Conservation (phyloP, 345 rosid genomes). For the Abelmoschus esculentus region DNA sequence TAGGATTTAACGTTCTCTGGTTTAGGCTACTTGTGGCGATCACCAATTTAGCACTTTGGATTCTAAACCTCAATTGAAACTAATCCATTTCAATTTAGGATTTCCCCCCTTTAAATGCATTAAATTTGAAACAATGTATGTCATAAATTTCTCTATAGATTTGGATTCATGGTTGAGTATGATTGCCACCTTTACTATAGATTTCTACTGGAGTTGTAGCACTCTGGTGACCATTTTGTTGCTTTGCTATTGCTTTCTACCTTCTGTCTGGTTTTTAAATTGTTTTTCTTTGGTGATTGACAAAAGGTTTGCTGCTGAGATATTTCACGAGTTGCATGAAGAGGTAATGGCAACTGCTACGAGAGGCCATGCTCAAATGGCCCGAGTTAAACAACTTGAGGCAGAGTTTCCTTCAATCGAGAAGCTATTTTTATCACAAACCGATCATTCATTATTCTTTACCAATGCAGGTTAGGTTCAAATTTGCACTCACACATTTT, state of each 20-base stretch:
- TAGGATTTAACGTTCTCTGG: background rate
- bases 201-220: background rate
- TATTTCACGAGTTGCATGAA: constrained; percentile 95
- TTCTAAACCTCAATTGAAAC: background rate
- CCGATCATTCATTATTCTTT: constrained; percentile 58
- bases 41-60: background rate
- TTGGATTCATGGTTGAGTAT: background rate
- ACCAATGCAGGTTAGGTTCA: constrained; percentile 50
- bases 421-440: constrained; percentile 78
- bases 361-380: constrained; percentile 89
- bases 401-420: constrained; percentile 79
- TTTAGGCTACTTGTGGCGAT: background rate
- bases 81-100: background rate
- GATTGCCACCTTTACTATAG: background rate
- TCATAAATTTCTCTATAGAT: background rate
- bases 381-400: constrained; percentile 90
- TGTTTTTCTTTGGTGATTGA: constrained; percentile 12
- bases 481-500: background rate
- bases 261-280: background rate
- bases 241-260: background rate
- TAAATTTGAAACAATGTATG: background rate
- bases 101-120: background rate
- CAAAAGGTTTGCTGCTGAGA: constrained; percentile 90
- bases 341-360: constrained; percentile 87
- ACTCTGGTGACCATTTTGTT: background rate